A percentile compares a stretch with the other conserved stretches of the same genome.
These are phyloP conservation scores for Entomortierella beljakovae DNA, from an alignment of 192 early-diverging fungal species.

Conservation along the genomic window DNA sequence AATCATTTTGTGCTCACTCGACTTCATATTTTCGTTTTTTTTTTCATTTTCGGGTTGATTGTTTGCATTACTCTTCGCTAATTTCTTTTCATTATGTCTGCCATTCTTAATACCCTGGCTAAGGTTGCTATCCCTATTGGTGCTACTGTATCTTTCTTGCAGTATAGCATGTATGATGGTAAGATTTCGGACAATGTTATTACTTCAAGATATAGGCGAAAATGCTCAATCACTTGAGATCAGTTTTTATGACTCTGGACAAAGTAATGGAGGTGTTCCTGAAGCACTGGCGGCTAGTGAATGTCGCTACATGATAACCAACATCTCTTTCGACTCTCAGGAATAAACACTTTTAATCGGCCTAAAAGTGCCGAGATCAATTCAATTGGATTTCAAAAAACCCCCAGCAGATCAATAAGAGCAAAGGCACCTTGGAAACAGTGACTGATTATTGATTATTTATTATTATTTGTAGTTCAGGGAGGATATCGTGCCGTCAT, in stretches of 20 bases:
- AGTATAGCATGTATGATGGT: conserved; percentile 96
- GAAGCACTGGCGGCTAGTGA: too few relatives aligned
- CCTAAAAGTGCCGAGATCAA: too few relatives aligned
- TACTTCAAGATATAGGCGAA: neutral
- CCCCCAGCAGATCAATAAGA: neutral
- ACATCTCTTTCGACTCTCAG: too few relatives aligned
- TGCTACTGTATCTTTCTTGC: conserved; percentile 72
- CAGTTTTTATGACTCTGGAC: too few relatives aligned
- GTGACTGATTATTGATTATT: too few relatives aligned
- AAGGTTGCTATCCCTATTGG: conserved; percentile 85
- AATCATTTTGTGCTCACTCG: neutral
- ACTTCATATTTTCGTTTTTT: neutral
- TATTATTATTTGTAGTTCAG: too few relatives aligned
- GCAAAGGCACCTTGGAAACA: neutral
- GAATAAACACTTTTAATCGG: too few relatives aligned
- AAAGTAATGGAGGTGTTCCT: too few relatives aligned
- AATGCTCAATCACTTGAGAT: too few relatives aligned
- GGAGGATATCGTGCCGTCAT: conserved; percentile 97
- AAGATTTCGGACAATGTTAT: conserved; percentile 35
- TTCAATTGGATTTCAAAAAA: neutral
- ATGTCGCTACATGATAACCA: too few relatives aligned
- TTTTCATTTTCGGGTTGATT: neutral
- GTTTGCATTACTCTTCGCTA: neutral
- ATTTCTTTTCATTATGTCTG: conserved; percentile 54
- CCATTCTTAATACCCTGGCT: conserved; percentile 77